Percentiles rank a stretch among this genome's conserved stretches.
These are phyloP conservation scores for Phytophthora tentaculata DNA, from an alignment of 352 stramenopile genomes.

Conservation along the genomic window DNA sequence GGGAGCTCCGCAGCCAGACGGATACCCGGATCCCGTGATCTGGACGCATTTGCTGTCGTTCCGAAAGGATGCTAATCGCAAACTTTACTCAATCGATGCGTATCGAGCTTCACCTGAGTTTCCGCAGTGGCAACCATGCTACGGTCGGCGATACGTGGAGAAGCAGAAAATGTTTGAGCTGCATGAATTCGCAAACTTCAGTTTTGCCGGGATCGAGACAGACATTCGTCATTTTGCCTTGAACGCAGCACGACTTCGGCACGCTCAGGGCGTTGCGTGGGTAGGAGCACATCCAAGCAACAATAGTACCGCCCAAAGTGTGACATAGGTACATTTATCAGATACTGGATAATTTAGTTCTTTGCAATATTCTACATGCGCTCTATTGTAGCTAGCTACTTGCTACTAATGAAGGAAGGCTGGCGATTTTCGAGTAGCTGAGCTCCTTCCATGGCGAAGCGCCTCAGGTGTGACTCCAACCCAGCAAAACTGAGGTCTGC, in stretches of 20 bases:
- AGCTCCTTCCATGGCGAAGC: slow-evolving; percentile 42
- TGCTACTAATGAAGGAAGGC: too few relatives aligned
- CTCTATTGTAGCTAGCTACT: slow-evolving; percentile 11
- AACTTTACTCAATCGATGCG: slow-evolving; percentile 59
- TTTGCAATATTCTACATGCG: slow-evolving; percentile 9
- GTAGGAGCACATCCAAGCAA: slow-evolving; percentile 9
- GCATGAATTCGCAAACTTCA: slow-evolving; percentile 23
- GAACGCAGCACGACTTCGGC: slow-evolving; percentile 18
- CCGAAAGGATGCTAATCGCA: slow-evolving; percentile 39
- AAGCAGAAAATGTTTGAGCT: slow-evolving; percentile 23
- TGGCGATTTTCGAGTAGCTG: slow-evolving; percentile 22
- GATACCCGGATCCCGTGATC: slow-evolving; percentile 51
- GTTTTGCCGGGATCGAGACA: slow-evolving; percentile 25
- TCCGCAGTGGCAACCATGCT: slow-evolving; percentile 60
- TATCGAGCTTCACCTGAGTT: slow-evolving; percentile 46
- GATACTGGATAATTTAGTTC: too few relatives aligned
- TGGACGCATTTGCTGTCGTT: slow-evolving; percentile 75
- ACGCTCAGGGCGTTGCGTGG: slow-evolving; percentile 20
- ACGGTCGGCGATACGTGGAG: slow-evolving; percentile 38
- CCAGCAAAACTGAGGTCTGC: slow-evolving; percentile 34
- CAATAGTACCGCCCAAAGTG: not conserved
- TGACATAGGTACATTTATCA: not conserved
- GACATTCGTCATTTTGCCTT: slow-evolving; percentile 29
- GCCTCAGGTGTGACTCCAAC: slow-evolving; percentile 38
- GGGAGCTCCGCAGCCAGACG: slow-evolving; percentile 21